Conservation (phyloP, 2,329 filamentous ascomycete genomes). For the Calonectria honghensis region DNA sequence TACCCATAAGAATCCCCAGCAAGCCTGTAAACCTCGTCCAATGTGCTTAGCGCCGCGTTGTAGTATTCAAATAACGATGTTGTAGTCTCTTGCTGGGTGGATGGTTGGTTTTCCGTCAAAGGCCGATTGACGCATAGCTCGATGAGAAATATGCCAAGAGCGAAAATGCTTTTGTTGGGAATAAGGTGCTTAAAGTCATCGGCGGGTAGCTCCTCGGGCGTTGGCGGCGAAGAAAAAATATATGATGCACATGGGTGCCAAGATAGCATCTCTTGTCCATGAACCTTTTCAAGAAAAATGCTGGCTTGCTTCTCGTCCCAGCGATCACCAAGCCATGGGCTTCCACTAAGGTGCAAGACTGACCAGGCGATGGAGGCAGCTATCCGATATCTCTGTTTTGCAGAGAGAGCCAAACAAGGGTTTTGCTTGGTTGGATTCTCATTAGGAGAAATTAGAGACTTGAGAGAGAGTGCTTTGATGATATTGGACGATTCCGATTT, state of each 20-base stretch:
- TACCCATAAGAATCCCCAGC: constrained; percentile 33
- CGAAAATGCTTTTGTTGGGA: constrained; percentile 27
- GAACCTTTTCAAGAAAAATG: constrained; percentile 10
- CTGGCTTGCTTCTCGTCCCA: constrained; percentile 26
- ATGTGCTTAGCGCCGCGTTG: background rate
- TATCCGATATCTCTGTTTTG: constrained; percentile 28
- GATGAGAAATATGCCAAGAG: constrained; percentile 31
- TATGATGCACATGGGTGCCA: constrained; percentile 5
- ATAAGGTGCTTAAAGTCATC: constrained; percentile 22
- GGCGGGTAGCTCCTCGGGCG: background rate
- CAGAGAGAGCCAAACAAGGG: constrained; percentile 6
- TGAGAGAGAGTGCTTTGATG: background rate
- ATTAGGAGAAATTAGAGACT: background rate
- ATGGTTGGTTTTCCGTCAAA: background rate
- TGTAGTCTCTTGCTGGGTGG: background rate
- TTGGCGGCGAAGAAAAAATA: background rate
- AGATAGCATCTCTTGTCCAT: background rate
- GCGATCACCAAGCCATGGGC: constrained; percentile 27
- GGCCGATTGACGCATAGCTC: constrained; percentile 27
- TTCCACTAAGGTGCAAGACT: constrained; percentile 20
- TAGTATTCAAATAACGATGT: constrained; percentile 11
- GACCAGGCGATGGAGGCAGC: constrained; percentile 30
- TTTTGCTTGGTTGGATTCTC: background rate
- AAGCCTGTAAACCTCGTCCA: constrained; percentile 24
- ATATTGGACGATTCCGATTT: background rate